Base-by-base conservation (phyloP, 345 rosid species). In the Salix brachista region DNA sequence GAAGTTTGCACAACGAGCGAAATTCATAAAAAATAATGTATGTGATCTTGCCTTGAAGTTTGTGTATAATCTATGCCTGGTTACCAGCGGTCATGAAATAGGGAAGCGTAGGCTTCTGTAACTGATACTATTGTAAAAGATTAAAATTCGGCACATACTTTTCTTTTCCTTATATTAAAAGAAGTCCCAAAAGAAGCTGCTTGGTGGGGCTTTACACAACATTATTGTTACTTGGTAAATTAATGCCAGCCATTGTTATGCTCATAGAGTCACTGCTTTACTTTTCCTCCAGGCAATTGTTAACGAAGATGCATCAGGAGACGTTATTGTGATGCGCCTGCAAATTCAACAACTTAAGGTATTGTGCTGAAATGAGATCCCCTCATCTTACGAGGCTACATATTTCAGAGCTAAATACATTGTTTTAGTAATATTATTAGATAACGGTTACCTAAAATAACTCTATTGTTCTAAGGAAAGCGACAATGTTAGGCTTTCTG, bases 1-100 rank as follows among this genome's bases (percentile, higher is more conserved):
- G 87, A 96, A 96, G 92, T 96, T 96, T 84, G 99, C 98, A 36
- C 98, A 96, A 85, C 94, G 99, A 73, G 99, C 99, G 70, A 96
- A 96, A 79, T 92, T 92, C 83, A 93, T 96, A 23, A 93, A 91
- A 87, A 96, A 96, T 83, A 96, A 96, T 79, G 99, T 93, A 92
- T 46, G 89, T 82, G 61, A 75, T 16, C 34, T 69, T 65, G 11
- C 44, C 16, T 65, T 32, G 21, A 34, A 28, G 69, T 32, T 65
- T 65, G 4, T 36, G 2, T 41, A 41, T 10, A 42, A 42, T 42
- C 46, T 42, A 42, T 65, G 8, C 12, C 4, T 14, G n/a, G 19
- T 16, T 3, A 56, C 0, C 4, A n/a, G 13, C 13, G 1, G 26
- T 56, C 4, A 56, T 19, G 10, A 56, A 56, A 56, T 21, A 2